Evolutionary conservation across 208 protist species (phyloP), one percentile per base, ranked within the genome.

Genomic region (Trypanosoma lewisi): DNA sequence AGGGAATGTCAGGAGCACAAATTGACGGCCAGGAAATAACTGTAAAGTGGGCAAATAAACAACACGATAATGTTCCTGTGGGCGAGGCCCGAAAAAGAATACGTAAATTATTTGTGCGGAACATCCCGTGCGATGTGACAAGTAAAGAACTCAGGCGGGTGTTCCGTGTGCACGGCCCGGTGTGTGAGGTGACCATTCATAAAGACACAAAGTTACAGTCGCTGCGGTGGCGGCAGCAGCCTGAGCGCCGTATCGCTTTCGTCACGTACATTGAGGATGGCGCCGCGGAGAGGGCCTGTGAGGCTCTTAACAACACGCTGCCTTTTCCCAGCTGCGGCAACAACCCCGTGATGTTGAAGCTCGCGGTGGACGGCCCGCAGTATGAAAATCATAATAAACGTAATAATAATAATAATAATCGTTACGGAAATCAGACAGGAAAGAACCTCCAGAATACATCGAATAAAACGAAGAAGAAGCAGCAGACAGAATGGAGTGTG

Each of bases 91-190:
- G 85, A 14, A 60, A 67, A 27, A 78, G 76, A 61, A 92, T 92
- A 3, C 70, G 72, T 52, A 94, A 94, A 59, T 66, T 94, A 1
- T 94, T 94, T 58, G 83, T 94, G 14, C 84, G 88, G 44, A 94
- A 94, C 67, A 81, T 94, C 42, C 88, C 88, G 6, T 59, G 87
- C 21, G 70, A 88, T 30, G 70, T 94, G 2, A 80, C 60, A 19
- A 52, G 59, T 4, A 53, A 50, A 2, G 65, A 77, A 23, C 72
- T 94, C 31, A 59, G 55, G 5, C 44, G 75, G 39, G 41, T 87
- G 12, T 91, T 91, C 50, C 23, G 59, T 14, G 55, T 49, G 39
- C 89, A 80, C 60, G 88, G 88, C 11, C 44, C 69, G 45, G 78
- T 94, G 39, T 57, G 55, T 39, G 79, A 70, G 50, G 75, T 92